These are phyloP conservation scores for Auricularia cornea DNA, from an alignment of 768 basidiomycete species.

Conservation along the genomic window DNA sequence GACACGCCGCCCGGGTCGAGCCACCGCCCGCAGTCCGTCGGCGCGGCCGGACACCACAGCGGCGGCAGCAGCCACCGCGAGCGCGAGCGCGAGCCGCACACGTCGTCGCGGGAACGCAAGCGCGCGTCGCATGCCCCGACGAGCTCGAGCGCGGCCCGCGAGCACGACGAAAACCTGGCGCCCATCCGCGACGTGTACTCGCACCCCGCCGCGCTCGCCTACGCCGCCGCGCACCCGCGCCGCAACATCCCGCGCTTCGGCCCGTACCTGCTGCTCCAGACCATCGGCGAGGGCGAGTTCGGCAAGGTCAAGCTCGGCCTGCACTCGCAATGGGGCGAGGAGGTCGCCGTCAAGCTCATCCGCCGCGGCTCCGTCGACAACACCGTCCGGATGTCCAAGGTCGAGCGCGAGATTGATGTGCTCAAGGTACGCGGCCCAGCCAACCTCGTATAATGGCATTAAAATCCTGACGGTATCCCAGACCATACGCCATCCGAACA, in stretches of 20 bases:
- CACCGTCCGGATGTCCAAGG: constrained; percentile 81
- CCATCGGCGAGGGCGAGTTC: constrained; percentile 96
- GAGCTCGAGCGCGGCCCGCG: background rate
- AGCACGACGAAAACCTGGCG: constrained; percentile 37
- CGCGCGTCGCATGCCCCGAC: background rate
- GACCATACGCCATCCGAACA: constrained; percentile 95
- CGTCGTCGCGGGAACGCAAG: background rate
- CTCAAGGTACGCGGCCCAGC: constrained; percentile 57
- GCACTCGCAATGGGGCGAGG: constrained; percentile 88
- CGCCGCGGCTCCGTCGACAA: constrained; percentile 87
- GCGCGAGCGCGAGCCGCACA: background rate
- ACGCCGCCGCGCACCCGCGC: constrained; percentile 70
- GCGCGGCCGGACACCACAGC: no score
- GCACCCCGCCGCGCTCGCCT: constrained; percentile 80
- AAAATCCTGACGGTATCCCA: constrained; percentile 26
- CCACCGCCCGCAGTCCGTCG: no score
- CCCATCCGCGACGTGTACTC: constrained; percentile 68
- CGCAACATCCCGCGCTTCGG: constrained; percentile 91
- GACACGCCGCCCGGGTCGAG: no score
- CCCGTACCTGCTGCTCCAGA: constrained; percentile 90
- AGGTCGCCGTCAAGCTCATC: constrained; percentile 98
- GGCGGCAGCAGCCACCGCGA: background rate
- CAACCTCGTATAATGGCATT: constrained; percentile 9
- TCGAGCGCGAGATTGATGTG: constrained; percentile 96
- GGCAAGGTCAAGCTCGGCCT: constrained; percentile 98